Base-by-base conservation (phyloP, 805 yeast species). In the Teunomyces barrocoloradensis region DNA sequence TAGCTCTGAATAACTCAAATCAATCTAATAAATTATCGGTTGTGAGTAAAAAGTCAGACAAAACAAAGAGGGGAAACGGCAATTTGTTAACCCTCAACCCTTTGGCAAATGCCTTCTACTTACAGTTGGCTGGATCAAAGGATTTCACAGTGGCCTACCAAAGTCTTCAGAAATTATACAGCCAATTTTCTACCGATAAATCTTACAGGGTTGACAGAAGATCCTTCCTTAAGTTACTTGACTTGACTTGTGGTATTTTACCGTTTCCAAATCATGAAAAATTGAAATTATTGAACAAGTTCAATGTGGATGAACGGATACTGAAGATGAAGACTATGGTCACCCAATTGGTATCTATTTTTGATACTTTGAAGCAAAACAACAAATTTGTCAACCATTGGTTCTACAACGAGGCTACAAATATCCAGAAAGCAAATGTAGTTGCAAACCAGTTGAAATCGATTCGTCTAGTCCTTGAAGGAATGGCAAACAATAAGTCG, bases 381-480 rank as follows among this genome's bases (percentile, higher is more conserved):
- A 69, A 57, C 44, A 47, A 55, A 6, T 64, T 68, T 55, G 67
- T 66, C 11, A 72, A 69, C 44, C 76, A 75, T 49, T 71, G 77
- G 70, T 79, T 76, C 52, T 69, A 73, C 53, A 64, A 70, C n/a
- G 75, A 74, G 42, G 80, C 84, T 2, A 61, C 81, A 0, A 74
- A 75, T 46, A 56, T 70, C 25, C 84, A 80, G 54, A 79, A 75
- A 51, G 79, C 84, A 2, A 75, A 65, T 49, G 72, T 81, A 25
- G 80, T 80, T 34, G 80, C 84, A 6, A 77, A 70, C 52, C 85
- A 81, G 52, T 60, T 81, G 51, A 77, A 76, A 52, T 72, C 82
- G 2, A 73, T 81, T 41, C 69, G 81, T 45, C 53, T 69, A 30
- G 72, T 78, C 13, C 65, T 80, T 48, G 83, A 79, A 47, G 71